A percentile compares a stretch with the other conserved stretches of the same genome.
Conservation (phyloP, 2,329 filamentous ascomycete species). For the Rutstroemia sp. region DNA sequence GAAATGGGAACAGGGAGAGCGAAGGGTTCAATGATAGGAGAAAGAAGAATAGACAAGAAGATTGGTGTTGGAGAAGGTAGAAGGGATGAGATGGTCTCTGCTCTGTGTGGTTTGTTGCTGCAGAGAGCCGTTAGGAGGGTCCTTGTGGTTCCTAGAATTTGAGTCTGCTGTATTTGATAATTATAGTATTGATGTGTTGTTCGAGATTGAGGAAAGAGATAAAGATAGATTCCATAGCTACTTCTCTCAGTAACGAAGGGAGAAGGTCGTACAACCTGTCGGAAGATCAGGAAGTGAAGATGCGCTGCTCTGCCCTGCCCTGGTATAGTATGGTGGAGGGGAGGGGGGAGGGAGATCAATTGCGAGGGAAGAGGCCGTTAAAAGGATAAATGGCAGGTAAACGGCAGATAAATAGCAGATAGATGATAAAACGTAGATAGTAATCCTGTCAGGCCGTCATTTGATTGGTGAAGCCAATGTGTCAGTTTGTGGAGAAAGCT, state of each 20-base stretch:
- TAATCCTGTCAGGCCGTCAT: background rate
- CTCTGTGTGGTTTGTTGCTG: background rate
- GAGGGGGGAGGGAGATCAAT: constrained; percentile 2
- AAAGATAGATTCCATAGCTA: constrained; percentile 4
- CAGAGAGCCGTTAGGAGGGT: background rate
- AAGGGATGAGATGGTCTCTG: background rate
- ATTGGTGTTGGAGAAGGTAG: background rate
- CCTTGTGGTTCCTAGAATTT: background rate
- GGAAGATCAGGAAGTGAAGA: background rate
- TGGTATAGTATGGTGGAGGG: background rate
- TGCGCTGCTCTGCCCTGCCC: background rate
- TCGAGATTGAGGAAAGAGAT: background rate
- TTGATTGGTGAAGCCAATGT: constrained; percentile 4
- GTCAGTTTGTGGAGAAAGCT: constrained; percentile 8
- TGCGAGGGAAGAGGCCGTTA: too few species aligned
- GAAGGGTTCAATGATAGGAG: background rate
- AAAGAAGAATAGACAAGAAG: background rate
- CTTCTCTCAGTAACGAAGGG: background rate
- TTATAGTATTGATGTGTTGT: constrained; percentile 8
- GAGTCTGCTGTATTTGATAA: background rate
- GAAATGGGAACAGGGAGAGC: background rate
- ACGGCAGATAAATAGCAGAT: background rate
- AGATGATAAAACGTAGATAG: background rate
- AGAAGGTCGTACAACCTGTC: background rate
- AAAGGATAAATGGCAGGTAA: background rate